Conservation (phyloP, 2,329 filamentous ascomycete species). For the Sphaceloma murrayae region DNA sequence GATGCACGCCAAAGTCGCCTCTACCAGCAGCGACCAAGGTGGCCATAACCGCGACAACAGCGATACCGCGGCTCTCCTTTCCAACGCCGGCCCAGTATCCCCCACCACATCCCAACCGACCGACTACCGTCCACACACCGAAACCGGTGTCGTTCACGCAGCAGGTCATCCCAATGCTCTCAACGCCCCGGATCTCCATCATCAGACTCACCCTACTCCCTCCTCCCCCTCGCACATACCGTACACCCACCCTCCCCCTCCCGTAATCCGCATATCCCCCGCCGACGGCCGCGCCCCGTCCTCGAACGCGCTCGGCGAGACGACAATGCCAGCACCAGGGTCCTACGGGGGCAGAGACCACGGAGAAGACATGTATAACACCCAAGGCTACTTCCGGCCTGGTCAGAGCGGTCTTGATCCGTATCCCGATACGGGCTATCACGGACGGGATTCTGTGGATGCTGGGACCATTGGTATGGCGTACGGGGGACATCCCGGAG, state of each 20-base stretch:
- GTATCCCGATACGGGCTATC: not conserved
- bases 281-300: conserved; percentile 3
- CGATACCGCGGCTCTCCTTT: conserved; percentile 16
- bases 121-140: not conserved
- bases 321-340: conserved; percentile 7
- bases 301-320: not conserved
- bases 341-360: conserved; percentile 8
- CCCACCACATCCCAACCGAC: conserved; percentile 2
- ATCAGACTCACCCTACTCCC: not conserved
- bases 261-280: conserved; percentile 11
- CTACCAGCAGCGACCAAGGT: not conserved
- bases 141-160: not conserved
- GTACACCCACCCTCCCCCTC: not conserved
- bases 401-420: not conserved
- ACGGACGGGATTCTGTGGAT: not conserved
- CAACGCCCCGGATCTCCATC: too few species aligned
- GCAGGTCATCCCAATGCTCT: not conserved
- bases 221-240: not conserved
- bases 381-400: conserved; percentile 3
- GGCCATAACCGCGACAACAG: not conserved
- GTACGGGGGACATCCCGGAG: conserved; percentile 5
- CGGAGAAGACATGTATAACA: conserved; percentile 12
- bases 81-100: conserved; percentile 6
- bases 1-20: conserved; percentile 11
- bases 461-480: conserved; percentile 7